phyloP scores from a whole-genome alignment of 2,329 filamentous ascomycete species.

The Fusarium continuum region DNA sequence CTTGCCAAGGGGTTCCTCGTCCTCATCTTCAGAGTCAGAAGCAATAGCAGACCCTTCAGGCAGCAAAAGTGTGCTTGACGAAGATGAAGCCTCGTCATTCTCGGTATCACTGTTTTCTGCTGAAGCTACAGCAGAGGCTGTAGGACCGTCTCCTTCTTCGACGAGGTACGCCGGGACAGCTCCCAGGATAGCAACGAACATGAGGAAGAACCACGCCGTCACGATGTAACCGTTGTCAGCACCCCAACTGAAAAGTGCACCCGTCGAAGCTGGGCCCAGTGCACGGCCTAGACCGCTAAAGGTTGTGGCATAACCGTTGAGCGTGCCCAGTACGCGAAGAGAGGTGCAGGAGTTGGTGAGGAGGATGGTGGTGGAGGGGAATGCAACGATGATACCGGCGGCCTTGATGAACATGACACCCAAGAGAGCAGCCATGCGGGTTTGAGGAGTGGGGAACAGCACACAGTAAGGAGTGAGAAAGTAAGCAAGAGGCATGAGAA shows the following conservation, averaged over 20 bases:
- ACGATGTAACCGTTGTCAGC: conserved; percentile 79
- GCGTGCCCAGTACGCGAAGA: conserved; percentile 78
- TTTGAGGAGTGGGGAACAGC: conserved; percentile 59
- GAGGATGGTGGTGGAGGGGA: conserved; percentile 89
- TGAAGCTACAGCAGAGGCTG: conserved; percentile 45
- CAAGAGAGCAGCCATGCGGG: conserved; percentile 71
- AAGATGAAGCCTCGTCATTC: conserved; percentile 20
- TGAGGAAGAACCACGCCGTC: conserved; percentile 83
- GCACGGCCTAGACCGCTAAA: conserved; percentile 84
- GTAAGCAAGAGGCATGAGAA: conserved; percentile 79
- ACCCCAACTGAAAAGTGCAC: conserved; percentile 78
- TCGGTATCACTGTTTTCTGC: conserved; percentile 48
- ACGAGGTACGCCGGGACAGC: conserved; percentile 79
- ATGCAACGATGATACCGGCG: conserved; percentile 81
- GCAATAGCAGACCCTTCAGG: conserved; percentile 34
- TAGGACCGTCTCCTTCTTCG: conserved; percentile 76
- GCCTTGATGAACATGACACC: conserved; percentile 77
- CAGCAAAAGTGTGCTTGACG: conserved; percentile 32
- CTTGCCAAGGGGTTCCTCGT: conserved; percentile 30
- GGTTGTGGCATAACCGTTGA: conserved; percentile 91
- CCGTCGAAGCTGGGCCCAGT: conserved; percentile 77
- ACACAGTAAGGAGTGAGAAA: conserved; percentile 83
- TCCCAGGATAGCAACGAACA: conserved; percentile 68
- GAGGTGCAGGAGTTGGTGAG: conserved; percentile 86
- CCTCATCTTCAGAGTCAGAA: conserved; percentile 34